Evolutionary conservation across 169 alveolate genomes (phyloP), one percentile per base, ranked within the genome.

Genomic region (Cryptosporidium xiaoi): DNA sequence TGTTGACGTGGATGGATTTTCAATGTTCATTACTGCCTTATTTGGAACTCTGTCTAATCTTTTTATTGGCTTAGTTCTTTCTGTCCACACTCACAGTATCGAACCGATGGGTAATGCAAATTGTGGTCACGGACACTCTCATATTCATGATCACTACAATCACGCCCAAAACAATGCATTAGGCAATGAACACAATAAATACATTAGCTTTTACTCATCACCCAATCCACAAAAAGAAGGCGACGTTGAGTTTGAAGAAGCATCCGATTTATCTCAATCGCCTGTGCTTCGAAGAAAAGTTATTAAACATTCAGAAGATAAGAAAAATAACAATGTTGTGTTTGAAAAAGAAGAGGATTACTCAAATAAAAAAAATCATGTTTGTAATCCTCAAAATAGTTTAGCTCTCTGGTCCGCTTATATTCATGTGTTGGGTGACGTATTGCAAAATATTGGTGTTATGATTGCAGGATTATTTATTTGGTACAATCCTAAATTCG

Each of bases 371-470:
- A 2, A 12, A 83, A 40, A 40, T 8, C 91, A 60, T 51, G 60
- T 34, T 90, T 82, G 71, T 90, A 66, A 62, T 24, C 91, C 91
- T 46, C 46, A 84, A 16, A 94, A 93, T 82, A 96, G 96, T 85
- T 90, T 95, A 50, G 96, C 96, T 77, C 92, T 97, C 34, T 90
- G 96, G 82, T 96, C 98, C 27, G 99, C 99, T 44, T 93, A 94
- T 84, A 92, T 97, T 51, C 99, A 97, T 89, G 97, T 98, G 12
- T 51, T 97, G 2, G 99, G 99, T 40, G 99, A 97, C 91, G 92
- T 95, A 4, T 65, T 97, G 31, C 97, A 96, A 92, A 94, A 96
- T 71, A 90, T 97, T 56, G 99, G 99, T 20, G 98, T 97, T 1
- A 90, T 96, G 90, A 94, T 97, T 46, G 99, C 99, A 27, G 98